These are phyloP conservation scores for Parascedosporium putredinis DNA, from an alignment of 2,329 filamentous ascomycete genomes.

Conservation along the genomic window DNA sequence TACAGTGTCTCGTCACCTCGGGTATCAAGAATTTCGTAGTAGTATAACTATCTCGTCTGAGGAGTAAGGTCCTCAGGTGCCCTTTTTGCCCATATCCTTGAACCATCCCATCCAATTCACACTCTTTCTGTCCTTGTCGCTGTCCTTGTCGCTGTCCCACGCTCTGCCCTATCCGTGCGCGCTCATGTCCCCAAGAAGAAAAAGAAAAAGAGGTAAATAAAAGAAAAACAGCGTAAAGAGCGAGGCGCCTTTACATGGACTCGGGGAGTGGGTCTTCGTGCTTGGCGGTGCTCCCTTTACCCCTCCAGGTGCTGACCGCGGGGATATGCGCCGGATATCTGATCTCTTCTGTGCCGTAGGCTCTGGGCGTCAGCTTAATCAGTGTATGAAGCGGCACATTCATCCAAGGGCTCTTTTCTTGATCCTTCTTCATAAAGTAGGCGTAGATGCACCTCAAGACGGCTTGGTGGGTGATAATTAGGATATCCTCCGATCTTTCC, in stretches of 20 bases:
- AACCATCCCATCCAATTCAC: background rate
- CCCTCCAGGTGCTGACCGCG: slow-evolving; percentile 91
- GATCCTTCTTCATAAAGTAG: slow-evolving; percentile 96
- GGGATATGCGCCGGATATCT: slow-evolving; percentile 84
- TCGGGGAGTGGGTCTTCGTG: slow-evolving; percentile 55
- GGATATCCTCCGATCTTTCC: slow-evolving; percentile 88
- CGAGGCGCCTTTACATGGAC: slow-evolving; percentile 8
- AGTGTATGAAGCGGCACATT: slow-evolving; percentile 92
- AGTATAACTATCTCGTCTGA: slow-evolving; percentile 4
- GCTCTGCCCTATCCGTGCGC: too few species aligned
- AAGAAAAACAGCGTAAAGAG: slow-evolving; percentile 6
- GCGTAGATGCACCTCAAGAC: slow-evolving; percentile 95
- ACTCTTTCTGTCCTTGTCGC: too few species aligned
- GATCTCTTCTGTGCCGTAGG: slow-evolving; percentile 87
- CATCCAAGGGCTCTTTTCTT: slow-evolving; percentile 94
- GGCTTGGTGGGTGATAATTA: slow-evolving; percentile 96
- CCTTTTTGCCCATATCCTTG: background rate
- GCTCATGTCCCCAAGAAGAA: too few species aligned
- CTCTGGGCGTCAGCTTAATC: slow-evolving; percentile 90
- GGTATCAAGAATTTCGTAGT: slow-evolving; percentile 2
- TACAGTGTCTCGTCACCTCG: background rate
- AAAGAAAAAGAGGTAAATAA: too few species aligned
- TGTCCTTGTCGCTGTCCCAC: too few species aligned
- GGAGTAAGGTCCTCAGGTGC: too few species aligned
- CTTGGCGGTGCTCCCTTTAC: slow-evolving; percentile 84